Evolutionary conservation across 2,329 filamentous ascomycete species (phyloP).

Genomic region (Venturia aucupariae): DNA sequence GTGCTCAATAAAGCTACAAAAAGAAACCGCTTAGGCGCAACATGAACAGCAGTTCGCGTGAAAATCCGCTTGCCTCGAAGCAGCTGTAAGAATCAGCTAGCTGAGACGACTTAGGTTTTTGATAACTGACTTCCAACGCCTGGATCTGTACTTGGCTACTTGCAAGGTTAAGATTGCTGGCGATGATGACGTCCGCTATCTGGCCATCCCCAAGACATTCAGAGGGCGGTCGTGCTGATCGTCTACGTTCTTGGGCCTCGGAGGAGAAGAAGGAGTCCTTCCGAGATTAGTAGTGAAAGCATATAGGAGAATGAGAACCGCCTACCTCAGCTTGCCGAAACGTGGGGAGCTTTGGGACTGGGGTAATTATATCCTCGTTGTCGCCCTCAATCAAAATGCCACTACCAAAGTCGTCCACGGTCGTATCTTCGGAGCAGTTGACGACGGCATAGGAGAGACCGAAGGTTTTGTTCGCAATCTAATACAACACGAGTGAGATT

Average conservation of each 20-base stretch:
- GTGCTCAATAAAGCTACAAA: constrained; percentile 63
- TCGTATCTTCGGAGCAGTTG: constrained; percentile 62
- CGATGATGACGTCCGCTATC: constrained; percentile 77
- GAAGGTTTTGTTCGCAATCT: constrained; percentile 52
- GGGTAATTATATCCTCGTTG: constrained; percentile 15
- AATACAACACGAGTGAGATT: background rate
- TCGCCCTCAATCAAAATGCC: constrained; percentile 48
- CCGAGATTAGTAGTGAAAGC: background rate
- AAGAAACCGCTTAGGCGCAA: constrained; percentile 68
- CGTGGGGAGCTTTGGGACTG: constrained; percentile 1
- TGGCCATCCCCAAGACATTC: background rate
- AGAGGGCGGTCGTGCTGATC: background rate
- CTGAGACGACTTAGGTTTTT: background rate
- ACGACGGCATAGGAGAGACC: constrained; percentile 61
- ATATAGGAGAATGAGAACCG: no score
- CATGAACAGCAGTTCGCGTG: constrained; percentile 63
- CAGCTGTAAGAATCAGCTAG: constrained; percentile 44
- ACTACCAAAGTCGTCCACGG: constrained; percentile 70
- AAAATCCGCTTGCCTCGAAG: constrained; percentile 71
- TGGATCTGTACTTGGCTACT: constrained; percentile 75
- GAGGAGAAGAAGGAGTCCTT: constrained; percentile 10
- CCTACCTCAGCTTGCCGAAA: background rate
- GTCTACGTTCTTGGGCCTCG: background rate
- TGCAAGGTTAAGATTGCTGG: constrained; percentile 67
- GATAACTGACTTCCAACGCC: constrained; percentile 44